These are phyloP conservation scores for Ophiostoma sp. DNA, from an alignment of 2,329 filamentous ascomycete species.

Conservation along the genomic window DNA sequence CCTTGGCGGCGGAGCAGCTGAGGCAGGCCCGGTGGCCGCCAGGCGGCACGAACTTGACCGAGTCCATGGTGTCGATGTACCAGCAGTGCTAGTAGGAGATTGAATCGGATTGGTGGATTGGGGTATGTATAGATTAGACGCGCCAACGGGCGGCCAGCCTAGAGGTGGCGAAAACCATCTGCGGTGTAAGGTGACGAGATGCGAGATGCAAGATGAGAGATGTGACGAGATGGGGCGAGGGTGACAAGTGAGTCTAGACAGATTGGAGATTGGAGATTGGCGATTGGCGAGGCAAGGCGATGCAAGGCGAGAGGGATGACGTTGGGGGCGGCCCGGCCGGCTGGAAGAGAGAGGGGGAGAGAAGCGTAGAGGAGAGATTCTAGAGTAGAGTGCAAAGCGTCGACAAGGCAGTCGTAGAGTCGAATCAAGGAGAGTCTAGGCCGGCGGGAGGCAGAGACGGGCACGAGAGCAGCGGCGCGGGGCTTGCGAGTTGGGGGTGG, in stretches of 20 bases:
- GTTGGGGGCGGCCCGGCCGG: neutral
- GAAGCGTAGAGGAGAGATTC: neutral
- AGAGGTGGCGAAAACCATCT: neutral
- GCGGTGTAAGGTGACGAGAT: neutral
- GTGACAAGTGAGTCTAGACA: too few relatives aligned
- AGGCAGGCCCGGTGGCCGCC: constrained; percentile 29
- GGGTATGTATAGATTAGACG: constrained; percentile 29
- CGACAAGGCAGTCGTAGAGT: neutral
- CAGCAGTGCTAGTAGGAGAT: neutral
- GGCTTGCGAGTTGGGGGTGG: neutral
- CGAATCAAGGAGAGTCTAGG: neutral
- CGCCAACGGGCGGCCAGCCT: constrained; percentile 14
- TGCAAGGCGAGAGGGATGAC: neutral
- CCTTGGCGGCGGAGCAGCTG: constrained; percentile 28
- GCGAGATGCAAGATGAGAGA: neutral
- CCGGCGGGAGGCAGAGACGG: neutral
- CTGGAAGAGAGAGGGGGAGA: neutral
- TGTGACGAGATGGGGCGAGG: neutral
- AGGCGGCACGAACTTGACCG: constrained; percentile 29
- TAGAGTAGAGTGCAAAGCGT: neutral
- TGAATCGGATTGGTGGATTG: neutral
- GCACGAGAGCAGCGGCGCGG: neutral
- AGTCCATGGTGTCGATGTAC: constrained; percentile 20
- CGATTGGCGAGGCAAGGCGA: neutral
- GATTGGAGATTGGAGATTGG: neutral